Conservation (phyloP, 1,284 basidiomycete species). For the Termitomyces sp. region DNA sequence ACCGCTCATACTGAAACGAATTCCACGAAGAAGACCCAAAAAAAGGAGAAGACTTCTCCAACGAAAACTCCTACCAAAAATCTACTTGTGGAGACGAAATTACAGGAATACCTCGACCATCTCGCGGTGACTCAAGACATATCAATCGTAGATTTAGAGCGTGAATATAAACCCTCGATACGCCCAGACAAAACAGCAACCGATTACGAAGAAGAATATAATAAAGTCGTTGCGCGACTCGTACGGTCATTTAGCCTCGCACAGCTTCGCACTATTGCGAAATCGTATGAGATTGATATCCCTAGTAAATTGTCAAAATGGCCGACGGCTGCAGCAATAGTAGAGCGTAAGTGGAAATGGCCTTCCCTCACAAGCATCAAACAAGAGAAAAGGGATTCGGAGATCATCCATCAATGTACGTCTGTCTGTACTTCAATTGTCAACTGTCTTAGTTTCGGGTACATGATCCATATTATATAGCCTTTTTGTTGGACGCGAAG, state of each 20-base stretch:
- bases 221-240: constrained; percentile 42
- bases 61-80: constrained; percentile 2
- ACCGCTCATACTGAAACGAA: neutral
- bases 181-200: constrained; percentile 24
- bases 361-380: constrained; percentile 51
- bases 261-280: constrained; percentile 53
- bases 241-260: constrained; percentile 58
- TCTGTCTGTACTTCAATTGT: constrained; percentile 22
- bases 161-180: constrained; percentile 33
- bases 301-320: constrained; percentile 33
- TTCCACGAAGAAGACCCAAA: neutral
- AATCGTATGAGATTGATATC: constrained; percentile 38
- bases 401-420: constrained; percentile 46
- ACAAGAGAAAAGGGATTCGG: constrained; percentile 47
- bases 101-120: constrained; percentile 51
- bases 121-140: constrained; percentile 40
- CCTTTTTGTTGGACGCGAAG: constrained; percentile 47
- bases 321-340: constrained; percentile 49
- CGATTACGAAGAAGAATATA: constrained; percentile 51
- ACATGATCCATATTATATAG: constrained; percentile 31
- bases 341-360: constrained; percentile 66
- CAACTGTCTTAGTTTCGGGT: neutral
- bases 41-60: neutral
- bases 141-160: constrained; percentile 52
- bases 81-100: constrained; percentile 36